Base-by-base conservation (phyloP, 495 filamentous ascomycete genomes). In the Annulohypoxylon maeteangense region DNA sequence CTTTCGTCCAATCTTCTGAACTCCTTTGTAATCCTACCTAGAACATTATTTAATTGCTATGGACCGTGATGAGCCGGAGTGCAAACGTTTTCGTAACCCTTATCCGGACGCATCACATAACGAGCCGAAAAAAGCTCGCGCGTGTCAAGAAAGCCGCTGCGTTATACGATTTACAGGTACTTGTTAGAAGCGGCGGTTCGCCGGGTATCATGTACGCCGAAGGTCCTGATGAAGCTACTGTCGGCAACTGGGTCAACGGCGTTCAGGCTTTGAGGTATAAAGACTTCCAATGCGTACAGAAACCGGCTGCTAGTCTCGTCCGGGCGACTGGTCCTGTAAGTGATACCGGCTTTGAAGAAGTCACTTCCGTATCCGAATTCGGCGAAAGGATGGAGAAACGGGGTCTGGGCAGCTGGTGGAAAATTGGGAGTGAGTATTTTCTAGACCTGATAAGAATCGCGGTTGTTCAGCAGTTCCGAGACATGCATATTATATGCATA, bases 181-280 rank as follows among this genome's bases (percentile, higher is more conserved):
- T 93, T 11, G 82, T 93, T 2, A 86, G 91, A 29, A 89, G 84
- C 54, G 90, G 90, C 3, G 86, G 88, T 3, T 87, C 84, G 47
- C 91, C 91, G 0, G 92, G 91, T 7, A 90, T 93, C 67, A 92
- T 94, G 90, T 92, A 93, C 76, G 90, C 89, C 47, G 89, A 92
- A 75, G 89, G 88, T 2, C 71, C 70, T 18, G 84, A 86, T 16
- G 83, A 86, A 68, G 78, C 51, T n/a, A 45, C 64, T 14, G 66
- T 78, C 29, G 66, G 22, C 76, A 42, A 79, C 18, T 78, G 76
- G 76, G 74, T 78, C 47, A 57, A 31, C 40, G 59, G 50, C 12
- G 72, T 78, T 14, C 64, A 74, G 32, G 62, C 59, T 16, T 58
- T 78, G 23, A 64, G 68, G 23, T 78, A 78, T 29, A 78, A 78